Percentiles rank a stretch among this genome's conserved stretches.
Evolutionary conservation across 2,329 filamentous ascomycete species (phyloP).

Genomic region (Alternaria sp.): DNA sequence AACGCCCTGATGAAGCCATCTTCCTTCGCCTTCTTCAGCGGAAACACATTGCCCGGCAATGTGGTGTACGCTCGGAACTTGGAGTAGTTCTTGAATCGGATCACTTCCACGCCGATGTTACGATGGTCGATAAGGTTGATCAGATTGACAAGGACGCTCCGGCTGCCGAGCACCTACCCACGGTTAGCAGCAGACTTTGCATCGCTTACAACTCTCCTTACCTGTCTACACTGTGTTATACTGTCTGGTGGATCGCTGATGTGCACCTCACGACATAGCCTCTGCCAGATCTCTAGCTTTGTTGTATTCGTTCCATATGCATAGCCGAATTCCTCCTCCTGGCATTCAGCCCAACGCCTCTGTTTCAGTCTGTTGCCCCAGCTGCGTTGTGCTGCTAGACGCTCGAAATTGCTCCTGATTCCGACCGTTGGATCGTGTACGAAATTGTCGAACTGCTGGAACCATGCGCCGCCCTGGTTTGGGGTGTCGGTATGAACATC

Average conservation of each 20-base stretch:
- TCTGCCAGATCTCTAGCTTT: constrained; percentile 25
- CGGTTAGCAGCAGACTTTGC: not conserved
- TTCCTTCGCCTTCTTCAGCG: constrained; percentile 20
- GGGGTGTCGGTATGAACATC: not conserved
- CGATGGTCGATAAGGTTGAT: constrained; percentile 29
- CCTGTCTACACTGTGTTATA: constrained; percentile 26
- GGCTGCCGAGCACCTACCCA: constrained; percentile 13
- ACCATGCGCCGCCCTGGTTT: constrained; percentile 9
- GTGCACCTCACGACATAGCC: constrained; percentile 23
- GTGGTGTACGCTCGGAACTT: constrained; percentile 24
- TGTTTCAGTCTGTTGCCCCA: not conserved
- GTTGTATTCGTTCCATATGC: constrained; percentile 8
- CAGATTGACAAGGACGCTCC: constrained; percentile 24
- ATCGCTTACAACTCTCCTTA: not conserved
- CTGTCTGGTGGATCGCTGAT: constrained; percentile 11
- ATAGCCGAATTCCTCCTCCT: constrained; percentile 6
- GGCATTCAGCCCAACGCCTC: constrained; percentile 13
- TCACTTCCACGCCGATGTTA: constrained; percentile 14
- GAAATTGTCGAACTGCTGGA: constrained; percentile 7
- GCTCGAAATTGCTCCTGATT: constrained; percentile 13
- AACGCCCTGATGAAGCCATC: constrained; percentile 29
- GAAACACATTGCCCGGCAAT: constrained; percentile 3
- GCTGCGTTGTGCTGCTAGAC: constrained; percentile 7
- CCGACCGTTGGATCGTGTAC: constrained; percentile 1
- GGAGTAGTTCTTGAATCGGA: constrained; percentile 15